phyloP scores from a whole-genome alignment of 139 green algal species.

The Micromonas commoda region DNA sequence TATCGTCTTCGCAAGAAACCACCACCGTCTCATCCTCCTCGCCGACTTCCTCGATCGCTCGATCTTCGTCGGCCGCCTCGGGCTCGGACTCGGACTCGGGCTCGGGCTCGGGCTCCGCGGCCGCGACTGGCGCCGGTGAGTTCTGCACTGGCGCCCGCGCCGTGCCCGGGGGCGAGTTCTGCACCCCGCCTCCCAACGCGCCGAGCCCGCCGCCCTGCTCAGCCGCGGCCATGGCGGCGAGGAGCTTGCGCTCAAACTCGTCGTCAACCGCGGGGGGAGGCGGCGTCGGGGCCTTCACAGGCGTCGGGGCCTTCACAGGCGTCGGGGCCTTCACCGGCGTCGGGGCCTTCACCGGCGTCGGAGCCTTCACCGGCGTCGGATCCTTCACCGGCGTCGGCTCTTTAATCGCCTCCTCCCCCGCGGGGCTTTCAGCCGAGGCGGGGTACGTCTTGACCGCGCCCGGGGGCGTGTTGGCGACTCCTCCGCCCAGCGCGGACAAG shows the following conservation, averaged over 20 bases:
- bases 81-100: too few relatives aligned
- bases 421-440: too few relatives aligned
- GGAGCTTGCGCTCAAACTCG: neutral
- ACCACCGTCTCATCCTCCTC: neutral
- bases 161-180: conserved; percentile 6
- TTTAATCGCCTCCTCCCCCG: neutral
- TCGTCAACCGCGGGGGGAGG: neutral
- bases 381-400: neutral
- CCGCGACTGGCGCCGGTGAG: neutral
- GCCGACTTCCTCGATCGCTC: neutral
- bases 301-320: too few relatives aligned
- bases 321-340: too few relatives aligned
- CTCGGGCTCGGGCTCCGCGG: too few relatives aligned
- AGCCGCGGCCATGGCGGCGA: neutral
- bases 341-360: too few relatives aligned
- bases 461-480: neutral
- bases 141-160: conserved; percentile 39
- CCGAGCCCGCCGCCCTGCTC: neutral
- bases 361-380: too few relatives aligned
- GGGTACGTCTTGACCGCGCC: neutral
- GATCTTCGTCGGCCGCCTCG: too few relatives aligned
- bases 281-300: too few relatives aligned
- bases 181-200: neutral
- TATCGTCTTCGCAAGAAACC: neutral
- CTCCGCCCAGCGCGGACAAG: neutral